phyloP scores from a whole-genome alignment of 306 rosid species.

The Luffa acutangula region DNA sequence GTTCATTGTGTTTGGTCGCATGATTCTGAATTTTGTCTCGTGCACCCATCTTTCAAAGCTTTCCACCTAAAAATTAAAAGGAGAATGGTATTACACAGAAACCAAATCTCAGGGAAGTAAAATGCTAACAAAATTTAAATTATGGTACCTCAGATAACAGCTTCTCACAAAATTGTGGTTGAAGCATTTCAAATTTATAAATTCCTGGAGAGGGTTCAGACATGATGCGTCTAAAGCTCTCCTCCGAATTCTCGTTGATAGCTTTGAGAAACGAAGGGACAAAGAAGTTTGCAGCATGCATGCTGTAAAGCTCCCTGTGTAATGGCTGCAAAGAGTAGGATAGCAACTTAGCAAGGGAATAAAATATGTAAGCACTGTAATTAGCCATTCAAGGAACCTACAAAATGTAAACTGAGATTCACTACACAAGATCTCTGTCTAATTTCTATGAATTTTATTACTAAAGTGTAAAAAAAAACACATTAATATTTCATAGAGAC shows the following conservation, averaged over 20 bases:
- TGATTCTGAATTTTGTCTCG: conserved; percentile 60
- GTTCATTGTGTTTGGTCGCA: conserved; percentile 95
- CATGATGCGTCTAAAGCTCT: conserved; percentile 51
- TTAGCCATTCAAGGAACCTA: background rate
- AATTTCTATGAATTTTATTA: background rate
- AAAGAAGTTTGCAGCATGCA: conserved; percentile 62
- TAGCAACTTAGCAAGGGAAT: conserved; percentile 3
- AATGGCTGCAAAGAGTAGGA: conserved; percentile 44
- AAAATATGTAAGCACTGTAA: background rate
- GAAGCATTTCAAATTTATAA: conserved; percentile 80
- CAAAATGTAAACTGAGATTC: conserved; percentile 15
- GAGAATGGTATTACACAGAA: background rate
- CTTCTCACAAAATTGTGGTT: conserved; percentile 69
- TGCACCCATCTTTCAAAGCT: conserved; percentile 85
- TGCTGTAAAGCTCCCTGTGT: conserved; percentile 50
- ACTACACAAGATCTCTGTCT: background rate
- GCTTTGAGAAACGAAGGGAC: conserved; percentile 85
- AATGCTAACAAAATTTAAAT: conserved; percentile 12
- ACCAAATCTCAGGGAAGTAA: conserved; percentile 7
- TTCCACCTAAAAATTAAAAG: conserved; percentile 70
- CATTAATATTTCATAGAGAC: background rate
- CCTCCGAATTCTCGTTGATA: conserved; percentile 55
- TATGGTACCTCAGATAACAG: conserved; percentile 71
- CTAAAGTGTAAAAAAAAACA: background rate
- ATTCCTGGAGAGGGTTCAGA: conserved; percentile 51